phyloP scores from a whole-genome alignment of 495 filamentous ascomycete species.

The Xylaria acuta region DNA sequence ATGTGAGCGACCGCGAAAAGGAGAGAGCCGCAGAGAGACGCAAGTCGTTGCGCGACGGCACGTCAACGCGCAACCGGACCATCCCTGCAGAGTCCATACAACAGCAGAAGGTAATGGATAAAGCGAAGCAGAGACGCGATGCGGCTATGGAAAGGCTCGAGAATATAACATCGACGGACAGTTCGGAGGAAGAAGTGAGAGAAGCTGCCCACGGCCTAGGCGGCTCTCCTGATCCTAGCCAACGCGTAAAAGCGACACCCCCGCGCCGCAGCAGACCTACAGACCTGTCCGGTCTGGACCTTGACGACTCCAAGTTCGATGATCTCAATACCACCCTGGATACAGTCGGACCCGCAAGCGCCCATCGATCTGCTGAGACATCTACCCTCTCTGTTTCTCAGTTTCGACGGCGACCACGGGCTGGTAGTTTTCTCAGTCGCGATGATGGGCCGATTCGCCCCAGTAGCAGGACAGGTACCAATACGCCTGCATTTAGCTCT shows the following conservation, averaged over 20 bases:
- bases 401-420: slow-evolving; percentile 53
- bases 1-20: slow-evolving; percentile 54
- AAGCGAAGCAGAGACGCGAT: slow-evolving; percentile 44
- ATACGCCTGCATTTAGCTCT: slow-evolving; percentile 52
- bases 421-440: slow-evolving; percentile 53
- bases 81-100: slow-evolving; percentile 30
- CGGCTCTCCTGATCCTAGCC: slow-evolving; percentile 39
- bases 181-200: not conserved
- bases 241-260: slow-evolving; percentile 39
- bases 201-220: slow-evolving; percentile 25
- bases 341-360: slow-evolving; percentile 37
- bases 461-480: slow-evolving; percentile 52
- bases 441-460: slow-evolving; percentile 54
- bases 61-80: not conserved
- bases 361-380: slow-evolving; percentile 50
- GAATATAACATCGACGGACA: slow-evolving; percentile 47
- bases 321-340: slow-evolving; percentile 53
- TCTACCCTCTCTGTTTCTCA: slow-evolving; percentile 50
- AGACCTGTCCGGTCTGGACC: slow-evolving; percentile 52
- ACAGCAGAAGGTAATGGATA: slow-evolving; percentile 41
- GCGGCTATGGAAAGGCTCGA: slow-evolving; percentile 47
- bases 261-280: slow-evolving; percentile 37
- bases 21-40: slow-evolving; percentile 38
- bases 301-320: slow-evolving; percentile 54
- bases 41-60: slow-evolving; percentile 31